Percentiles rank a stretch among this genome's conserved stretches.
These are phyloP conservation scores for Boletus insuetus DNA, from an alignment of 768 basidiomycete species.

Conservation along the genomic window DNA sequence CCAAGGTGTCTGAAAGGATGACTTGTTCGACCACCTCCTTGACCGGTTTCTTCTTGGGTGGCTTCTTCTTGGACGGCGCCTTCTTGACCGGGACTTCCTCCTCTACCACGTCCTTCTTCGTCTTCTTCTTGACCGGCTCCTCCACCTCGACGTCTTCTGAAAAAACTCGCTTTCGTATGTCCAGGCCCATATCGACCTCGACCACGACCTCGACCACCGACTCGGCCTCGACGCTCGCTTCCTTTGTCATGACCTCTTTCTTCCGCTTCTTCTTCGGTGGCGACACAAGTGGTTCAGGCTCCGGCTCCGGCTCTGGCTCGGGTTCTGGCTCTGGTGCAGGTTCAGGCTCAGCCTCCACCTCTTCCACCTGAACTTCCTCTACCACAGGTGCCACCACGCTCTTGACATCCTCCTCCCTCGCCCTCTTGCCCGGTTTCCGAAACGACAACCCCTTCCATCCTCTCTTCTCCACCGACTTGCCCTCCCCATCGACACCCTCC, in stretches of 20 bases:
- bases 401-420: conserved; percentile 34
- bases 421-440: conserved; percentile 41
- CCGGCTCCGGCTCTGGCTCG: conserved; percentile 33
- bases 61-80: conserved; percentile 34
- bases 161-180: conserved; percentile 43
- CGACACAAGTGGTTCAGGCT: conserved; percentile 35
- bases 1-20: conserved; percentile 47
- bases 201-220: conserved; percentile 55
- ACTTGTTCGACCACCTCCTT: conserved; percentile 49
- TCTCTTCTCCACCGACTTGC: conserved; percentile 44
- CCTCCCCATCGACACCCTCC: conserved; percentile 40
- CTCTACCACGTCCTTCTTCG: conserved; percentile 34
- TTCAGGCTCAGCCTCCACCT: conserved; percentile 32
- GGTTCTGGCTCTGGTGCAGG: conserved; percentile 33
- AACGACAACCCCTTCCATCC: conserved; percentile 47
- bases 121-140: conserved; percentile 25
- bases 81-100: conserved; percentile 38
- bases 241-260: conserved; percentile 40
- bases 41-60: conserved; percentile 28
- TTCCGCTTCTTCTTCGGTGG: conserved; percentile 60
- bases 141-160: conserved; percentile 42
- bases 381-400: conserved; percentile 12
- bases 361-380: conserved; percentile 27
- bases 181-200: conserved; percentile 33
- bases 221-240: conserved; percentile 49